Base-by-base conservation (phyloP, 2,329 filamentous ascomycete species). In the Fusarium drepaniforme region DNA sequence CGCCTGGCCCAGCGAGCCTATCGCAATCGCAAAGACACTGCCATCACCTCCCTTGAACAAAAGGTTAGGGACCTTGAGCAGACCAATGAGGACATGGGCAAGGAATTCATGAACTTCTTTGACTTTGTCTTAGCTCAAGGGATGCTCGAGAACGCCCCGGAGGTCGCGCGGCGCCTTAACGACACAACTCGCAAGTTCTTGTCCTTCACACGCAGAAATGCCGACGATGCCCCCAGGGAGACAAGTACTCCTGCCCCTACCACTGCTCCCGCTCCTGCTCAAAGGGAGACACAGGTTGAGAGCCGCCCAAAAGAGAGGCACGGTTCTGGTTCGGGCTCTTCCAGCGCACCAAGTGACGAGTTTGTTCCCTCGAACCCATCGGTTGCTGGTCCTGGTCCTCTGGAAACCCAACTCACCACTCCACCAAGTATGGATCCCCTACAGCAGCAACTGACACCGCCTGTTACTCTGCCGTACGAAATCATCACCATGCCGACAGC, bases 1-100 rank as follows among this genome's bases (percentile, higher is more conserved):
- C 92, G 95, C 28, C 89, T 96, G 65, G 95, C 95, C 3, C 95
- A 97, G 82, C 88, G 95, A 75, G 94, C 94, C 1, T 97, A 97
- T 80, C 91, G 95, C 18, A 91, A 93, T 78, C 92, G 95, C 62
- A 97, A 97, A 83, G 95, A 97, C 80, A 92, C 89, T 25, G 93
- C 93, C 7, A 96, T 97, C 66, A 89, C 90, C 33, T 90, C 90
- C 1, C 87, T 97, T 13, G 92, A 95, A 80, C 88, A 90, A 64
- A 89, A 92, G 71, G 93, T 96, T 30, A 86, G 91, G 64, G 88
- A 90, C 28, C 88, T 97, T n/a, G 90, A 92, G 68, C 87, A 88
- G 16, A 90, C 89, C 25, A 93, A 96, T 70, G 89, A 93, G 66
- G 90, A 93, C 76, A 94, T 97, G 91, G 92, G 90, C 83, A 90